Base-by-base conservation (phyloP, 352 stramenopile species). In the Phytopythium mirpurense region DNA sequence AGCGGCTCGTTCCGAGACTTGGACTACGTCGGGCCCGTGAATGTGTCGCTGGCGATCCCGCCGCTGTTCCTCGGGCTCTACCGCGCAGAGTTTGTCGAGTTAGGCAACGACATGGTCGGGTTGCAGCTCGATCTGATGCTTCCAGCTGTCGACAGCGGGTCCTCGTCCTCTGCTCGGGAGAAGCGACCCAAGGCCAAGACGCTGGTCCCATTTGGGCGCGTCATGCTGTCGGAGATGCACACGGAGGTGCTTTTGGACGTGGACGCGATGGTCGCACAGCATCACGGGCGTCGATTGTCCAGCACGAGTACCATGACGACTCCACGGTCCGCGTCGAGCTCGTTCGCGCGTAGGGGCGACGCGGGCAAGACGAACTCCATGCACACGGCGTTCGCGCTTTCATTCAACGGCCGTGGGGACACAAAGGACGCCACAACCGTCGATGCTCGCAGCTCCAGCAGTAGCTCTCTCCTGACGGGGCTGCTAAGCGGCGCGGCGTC, bases 1-100 rank as follows among this genome's bases (percentile, higher is more conserved):
- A 67, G 67, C 12, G 78, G 78, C 5, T 83, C 74, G 19, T 86
- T 89, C 59, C 68, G 78, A 16, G 74, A 89, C 27, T 56, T 82
- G 4, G 74, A 84, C 16, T 89, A 68, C 31, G 48, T 65, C 16
- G 78, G 78, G 14, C 76, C 78, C 1, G 60, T 86, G 18, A 82
- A 70, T 40, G 62, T 85, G 5, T 67, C 68, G 14, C 41, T 86
- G 31, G 50, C 58, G 0, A 58, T 89, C 7, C 74, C 78, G 37
- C 58, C 72, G 8, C 68, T 78, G 49, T 87, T 87, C 23, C 69
- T 87, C 2, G 78, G 78, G 0, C 66, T 76, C 8, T 86, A 83
- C 19, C 72, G 70, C 8, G 48, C 70, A 11, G 69, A 84, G 54
- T 85, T 74, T n/a, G 56, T 87, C 14, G 34, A 64, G 2, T 34